Conservation (phyloP, 192 early-diverging fungal species). For the Linnemannia elongata region DNA sequence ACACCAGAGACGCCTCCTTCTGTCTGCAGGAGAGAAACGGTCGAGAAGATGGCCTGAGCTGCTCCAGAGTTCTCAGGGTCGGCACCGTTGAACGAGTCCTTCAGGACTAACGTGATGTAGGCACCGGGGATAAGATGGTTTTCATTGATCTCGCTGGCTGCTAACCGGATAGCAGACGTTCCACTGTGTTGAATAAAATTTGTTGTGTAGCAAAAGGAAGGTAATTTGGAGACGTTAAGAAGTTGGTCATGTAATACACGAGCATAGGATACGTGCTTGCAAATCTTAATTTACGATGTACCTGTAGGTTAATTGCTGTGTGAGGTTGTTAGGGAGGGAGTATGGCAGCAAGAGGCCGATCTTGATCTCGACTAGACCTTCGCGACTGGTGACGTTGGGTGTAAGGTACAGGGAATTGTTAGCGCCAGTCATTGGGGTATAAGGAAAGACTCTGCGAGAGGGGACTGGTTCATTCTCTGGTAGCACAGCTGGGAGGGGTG, state of each 20-base stretch:
- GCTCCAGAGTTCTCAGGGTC: conserved; percentile 60
- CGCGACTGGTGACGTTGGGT: conserved; percentile 31
- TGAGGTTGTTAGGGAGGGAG: conserved; percentile 48
- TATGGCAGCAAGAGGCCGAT: conserved; percentile 44
- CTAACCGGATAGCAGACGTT: conserved; percentile 65
- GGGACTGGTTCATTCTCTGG: conserved; percentile 31
- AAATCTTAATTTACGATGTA: background rate
- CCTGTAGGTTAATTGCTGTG: conserved; percentile 46
- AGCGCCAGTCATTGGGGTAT: conserved; percentile 34
- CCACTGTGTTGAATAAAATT: conserved; percentile 36
- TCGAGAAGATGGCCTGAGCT: conserved; percentile 64
- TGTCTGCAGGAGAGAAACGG: conserved; percentile 61
- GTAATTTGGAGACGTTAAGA: background rate
- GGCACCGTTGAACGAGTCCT: conserved; percentile 62
- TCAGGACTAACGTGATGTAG: conserved; percentile 63
- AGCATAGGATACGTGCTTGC: background rate
- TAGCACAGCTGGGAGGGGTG: conserved; percentile 2
- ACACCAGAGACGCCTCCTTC: conserved; percentile 61
- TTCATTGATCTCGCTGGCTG: conserved; percentile 64
- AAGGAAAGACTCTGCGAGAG: conserved; percentile 21
- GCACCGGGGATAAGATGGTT: conserved; percentile 61
- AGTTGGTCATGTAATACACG: background rate
- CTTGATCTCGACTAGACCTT: conserved; percentile 45
- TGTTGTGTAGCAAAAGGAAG: background rate
- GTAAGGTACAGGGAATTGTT: conserved; percentile 41